A percentile compares a stretch with the other conserved stretches of the same genome.
Evolutionary conservation across 2,329 filamentous ascomycete species (phyloP).

Genomic region (Colletotrichum chrysophilum): DNA sequence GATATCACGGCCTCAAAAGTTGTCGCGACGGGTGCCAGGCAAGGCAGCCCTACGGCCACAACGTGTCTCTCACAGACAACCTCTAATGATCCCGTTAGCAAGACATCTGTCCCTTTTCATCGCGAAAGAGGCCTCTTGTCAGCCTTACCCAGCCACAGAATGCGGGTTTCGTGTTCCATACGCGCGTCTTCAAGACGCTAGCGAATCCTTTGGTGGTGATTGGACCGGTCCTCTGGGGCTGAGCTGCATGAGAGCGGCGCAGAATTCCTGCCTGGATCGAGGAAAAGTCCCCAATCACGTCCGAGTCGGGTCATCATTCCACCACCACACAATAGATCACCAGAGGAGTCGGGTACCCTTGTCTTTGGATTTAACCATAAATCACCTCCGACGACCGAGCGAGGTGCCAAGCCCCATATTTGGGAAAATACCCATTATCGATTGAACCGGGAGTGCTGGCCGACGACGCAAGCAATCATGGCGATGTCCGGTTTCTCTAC

Average conservation of each 20-base stretch:
- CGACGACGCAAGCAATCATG: background rate
- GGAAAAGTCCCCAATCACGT: background rate
- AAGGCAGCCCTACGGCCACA: background rate
- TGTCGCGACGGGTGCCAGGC: background rate
- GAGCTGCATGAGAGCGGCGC: constrained; percentile 4
- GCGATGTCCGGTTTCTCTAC: constrained; percentile 40
- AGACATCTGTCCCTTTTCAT: background rate
- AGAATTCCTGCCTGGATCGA: constrained; percentile 3
- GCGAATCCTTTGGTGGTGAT: background rate
- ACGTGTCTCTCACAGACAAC: background rate
- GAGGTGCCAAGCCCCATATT: background rate
- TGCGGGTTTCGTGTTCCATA: background rate
- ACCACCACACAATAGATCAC: background rate
- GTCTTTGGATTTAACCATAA: constrained; percentile 11
- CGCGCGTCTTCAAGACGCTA: constrained; percentile 11
- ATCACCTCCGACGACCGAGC: background rate
- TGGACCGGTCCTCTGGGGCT: background rate
- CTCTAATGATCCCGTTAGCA: background rate
- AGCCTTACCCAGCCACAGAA: constrained; percentile 19
- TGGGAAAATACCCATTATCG: background rate
- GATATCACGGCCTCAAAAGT: background rate
- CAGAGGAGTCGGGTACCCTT: background rate
- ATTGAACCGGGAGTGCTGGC: background rate
- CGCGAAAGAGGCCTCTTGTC: constrained; percentile 9
- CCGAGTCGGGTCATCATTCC: background rate